Percentiles rank a stretch among this genome's conserved stretches.
Evolutionary conservation across 441 rosid species (phyloP).

Genomic region (Brassica hybrid): DNA sequence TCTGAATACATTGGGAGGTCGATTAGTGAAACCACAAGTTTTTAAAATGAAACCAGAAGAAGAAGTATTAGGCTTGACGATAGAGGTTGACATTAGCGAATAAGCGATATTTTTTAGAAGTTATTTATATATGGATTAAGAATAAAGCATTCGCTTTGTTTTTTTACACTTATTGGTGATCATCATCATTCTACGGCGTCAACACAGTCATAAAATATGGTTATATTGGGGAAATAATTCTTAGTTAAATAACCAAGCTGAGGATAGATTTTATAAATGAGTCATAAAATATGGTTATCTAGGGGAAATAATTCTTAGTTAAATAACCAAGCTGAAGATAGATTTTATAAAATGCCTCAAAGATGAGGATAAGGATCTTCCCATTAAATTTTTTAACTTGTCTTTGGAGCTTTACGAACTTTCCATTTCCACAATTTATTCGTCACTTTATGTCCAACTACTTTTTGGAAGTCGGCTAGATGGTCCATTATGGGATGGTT

Average conservation of each 20-base stretch:
- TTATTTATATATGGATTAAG: not conserved
- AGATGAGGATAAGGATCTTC: conserved; percentile 18
- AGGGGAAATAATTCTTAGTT: not conserved
- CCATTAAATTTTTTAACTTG: not conserved
- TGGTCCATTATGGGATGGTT: not conserved
- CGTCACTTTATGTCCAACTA: not conserved
- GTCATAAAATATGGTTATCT: not conserved
- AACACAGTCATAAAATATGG: not conserved
- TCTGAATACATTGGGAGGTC: not conserved
- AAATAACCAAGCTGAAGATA: not conserved
- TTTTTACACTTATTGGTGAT: not conserved
- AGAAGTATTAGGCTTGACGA: conserved; percentile 9
- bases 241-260: not conserved
- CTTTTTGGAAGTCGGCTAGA: conserved; percentile 12
- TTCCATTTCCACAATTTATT: not conserved
- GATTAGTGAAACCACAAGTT: not conserved
- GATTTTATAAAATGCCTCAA: not conserved
- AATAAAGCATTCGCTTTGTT: conserved; percentile 11
- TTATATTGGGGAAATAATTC: not conserved
- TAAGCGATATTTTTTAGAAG: not conserved
- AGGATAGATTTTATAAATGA: not conserved
- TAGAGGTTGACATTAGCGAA: not conserved
- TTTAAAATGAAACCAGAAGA: not conserved
- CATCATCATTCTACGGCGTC: not conserved
- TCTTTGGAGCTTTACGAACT: not conserved